Evolutionary conservation across 305 asterid species (phyloP), one percentile per base, ranked within the genome.

Genomic region (Withania somnifera): DNA sequence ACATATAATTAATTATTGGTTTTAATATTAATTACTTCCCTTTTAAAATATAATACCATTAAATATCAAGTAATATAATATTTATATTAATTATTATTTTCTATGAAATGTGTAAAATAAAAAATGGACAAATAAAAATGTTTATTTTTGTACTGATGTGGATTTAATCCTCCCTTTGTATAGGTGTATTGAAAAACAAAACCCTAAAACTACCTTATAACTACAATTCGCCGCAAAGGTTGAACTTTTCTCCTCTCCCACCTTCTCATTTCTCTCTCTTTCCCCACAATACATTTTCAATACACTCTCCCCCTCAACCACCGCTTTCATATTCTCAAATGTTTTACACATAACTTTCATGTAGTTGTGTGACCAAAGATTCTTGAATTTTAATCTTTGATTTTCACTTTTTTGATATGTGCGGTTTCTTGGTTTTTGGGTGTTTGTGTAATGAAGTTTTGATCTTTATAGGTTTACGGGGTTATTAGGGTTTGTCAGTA

Each of bases 391-490:
- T 7, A 45, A 24, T 47, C 15, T 71, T 71, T 45, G 58, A 24
- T 45, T 24, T 45, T 45, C 40, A 71, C 11, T 14, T 71, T 45
- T 5, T 71, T 24, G 15, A 20, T n/a, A 45, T 50, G 58, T 71
- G 82, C 77, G 80, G 17, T 77, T 84, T n/a, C n/a, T 84, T 45
- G 32, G 22, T 5, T 5, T 76, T 80, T 71, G 71, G 19, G 80
- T 38, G 85, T 82, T 81, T 38, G 20, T 83, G 67, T 79, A 53
- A 38, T 73, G 50, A 58, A 85, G 84, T 66, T 53, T 83, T 42
- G 78, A 57, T 83, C 67, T 86, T 86, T 73, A 14, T 86, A 71
- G 58, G 40, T 71, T 45, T 84, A 7, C 84, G 66, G 85, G 87
- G 86, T 80, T 87, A 75, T 7, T 71, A 58, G 83, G 85, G 32